Conservation (phyloP, 192 early-diverging fungal genomes). For the Coemansia sp. region DNA sequence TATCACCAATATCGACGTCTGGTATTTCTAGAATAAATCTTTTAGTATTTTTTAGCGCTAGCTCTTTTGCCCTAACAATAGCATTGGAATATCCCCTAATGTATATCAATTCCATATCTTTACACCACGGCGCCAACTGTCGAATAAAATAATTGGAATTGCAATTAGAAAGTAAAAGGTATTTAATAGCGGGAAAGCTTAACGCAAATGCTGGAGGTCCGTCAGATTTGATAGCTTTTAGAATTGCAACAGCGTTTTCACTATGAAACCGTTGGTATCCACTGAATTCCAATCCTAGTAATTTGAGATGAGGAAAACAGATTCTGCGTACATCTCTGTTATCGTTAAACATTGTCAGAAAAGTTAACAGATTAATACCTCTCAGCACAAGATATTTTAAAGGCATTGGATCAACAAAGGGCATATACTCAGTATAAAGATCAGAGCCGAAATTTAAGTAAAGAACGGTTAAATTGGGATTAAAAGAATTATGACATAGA, state of each 20-base stretch:
- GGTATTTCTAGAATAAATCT: too few relatives aligned
- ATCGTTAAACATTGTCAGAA: background rate
- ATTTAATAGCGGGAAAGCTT: background rate
- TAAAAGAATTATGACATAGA: too few relatives aligned
- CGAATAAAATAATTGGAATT: background rate
- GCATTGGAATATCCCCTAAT: background rate
- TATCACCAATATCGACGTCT: too few relatives aligned
- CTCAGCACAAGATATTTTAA: background rate
- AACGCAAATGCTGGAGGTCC: too few relatives aligned
- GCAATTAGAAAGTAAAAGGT: background rate
- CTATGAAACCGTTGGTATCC: too few relatives aligned
- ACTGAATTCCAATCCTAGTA: background rate
- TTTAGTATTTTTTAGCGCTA: too few relatives aligned
- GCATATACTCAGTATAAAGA: too few relatives aligned
- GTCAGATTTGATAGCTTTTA: too few relatives aligned
- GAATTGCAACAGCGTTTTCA: background rate
- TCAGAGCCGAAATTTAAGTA: too few relatives aligned
- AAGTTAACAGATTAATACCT: background rate
- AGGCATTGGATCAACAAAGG: background rate
- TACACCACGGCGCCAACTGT: background rate
- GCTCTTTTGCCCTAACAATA: background rate
- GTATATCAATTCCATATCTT: background rate
- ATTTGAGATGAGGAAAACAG: background rate
- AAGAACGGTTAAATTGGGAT: too few relatives aligned
- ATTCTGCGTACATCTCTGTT: background rate